These are phyloP conservation scores for Pseudogymnoascus sp. DNA, from an alignment of 2,329 filamentous ascomycete genomes.

Conservation along the genomic window DNA sequence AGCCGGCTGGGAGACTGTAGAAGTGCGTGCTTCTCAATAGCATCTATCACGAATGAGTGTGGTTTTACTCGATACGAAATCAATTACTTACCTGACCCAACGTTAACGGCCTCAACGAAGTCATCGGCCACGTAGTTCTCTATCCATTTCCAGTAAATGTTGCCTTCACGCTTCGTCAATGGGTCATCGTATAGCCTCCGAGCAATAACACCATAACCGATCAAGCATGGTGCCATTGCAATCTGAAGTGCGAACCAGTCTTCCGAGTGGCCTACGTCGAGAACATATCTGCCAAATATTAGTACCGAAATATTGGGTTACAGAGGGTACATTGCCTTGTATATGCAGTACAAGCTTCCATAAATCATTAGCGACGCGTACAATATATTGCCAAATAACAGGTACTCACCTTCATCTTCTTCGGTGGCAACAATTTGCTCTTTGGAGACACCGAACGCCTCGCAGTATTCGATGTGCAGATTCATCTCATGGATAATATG, in stretches of 20 bases:
- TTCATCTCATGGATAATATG: conserved; percentile 75
- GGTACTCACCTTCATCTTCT: conserved; percentile 60
- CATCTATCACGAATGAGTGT: conserved; percentile 37
- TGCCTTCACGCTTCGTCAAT: conserved; percentile 54
- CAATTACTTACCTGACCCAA: conserved; percentile 56
- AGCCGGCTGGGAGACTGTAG: conserved; percentile 66
- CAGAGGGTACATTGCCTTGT: conserved; percentile 37
- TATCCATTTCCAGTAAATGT: conserved; percentile 85
- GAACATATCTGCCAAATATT: conserved; percentile 54
- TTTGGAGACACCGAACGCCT: conserved; percentile 67
- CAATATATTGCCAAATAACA: neutral
- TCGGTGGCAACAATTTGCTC: conserved; percentile 64
- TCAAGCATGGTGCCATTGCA: conserved; percentile 74
- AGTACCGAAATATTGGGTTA: neutral
- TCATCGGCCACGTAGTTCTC: conserved; percentile 79
- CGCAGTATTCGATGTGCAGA: conserved; percentile 76
- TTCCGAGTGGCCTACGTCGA: conserved; percentile 80
- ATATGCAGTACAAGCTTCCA: conserved; percentile 66
- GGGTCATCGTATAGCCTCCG: conserved; percentile 58
- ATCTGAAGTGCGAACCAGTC: conserved; percentile 85
- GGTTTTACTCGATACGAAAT: neutral
- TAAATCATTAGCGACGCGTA: conserved; percentile 12
- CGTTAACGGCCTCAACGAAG: conserved; percentile 63
- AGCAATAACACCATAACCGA: conserved; percentile 82
- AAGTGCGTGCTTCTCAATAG: conserved; percentile 69